phyloP scores from a whole-genome alignment of 805 yeast genomes.

The Candida pini region DNA sequence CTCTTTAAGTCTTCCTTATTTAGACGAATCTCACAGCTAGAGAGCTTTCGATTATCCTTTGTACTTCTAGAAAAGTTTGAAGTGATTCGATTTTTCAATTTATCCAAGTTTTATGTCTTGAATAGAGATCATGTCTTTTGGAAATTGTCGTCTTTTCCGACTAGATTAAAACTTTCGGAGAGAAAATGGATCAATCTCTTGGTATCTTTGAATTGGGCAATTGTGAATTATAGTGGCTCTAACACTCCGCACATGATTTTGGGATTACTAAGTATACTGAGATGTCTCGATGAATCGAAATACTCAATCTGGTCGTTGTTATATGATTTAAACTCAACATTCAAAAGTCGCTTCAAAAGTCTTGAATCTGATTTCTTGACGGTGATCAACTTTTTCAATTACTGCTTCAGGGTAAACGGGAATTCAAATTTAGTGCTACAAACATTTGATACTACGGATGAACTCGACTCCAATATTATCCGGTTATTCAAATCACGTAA shows the following conservation, averaged over 20 bases:
- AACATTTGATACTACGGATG: no score
- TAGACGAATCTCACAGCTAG: background rate
- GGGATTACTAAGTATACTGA: slow-evolving; percentile 6
- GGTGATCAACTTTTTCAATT: slow-evolving; percentile 13
- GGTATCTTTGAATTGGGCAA: slow-evolving; percentile 7
- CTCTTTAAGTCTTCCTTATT: slow-evolving; percentile 5
- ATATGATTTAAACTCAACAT: slow-evolving; percentile 11
- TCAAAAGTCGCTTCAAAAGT: slow-evolving; percentile 6
- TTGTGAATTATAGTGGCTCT: slow-evolving; percentile 1
- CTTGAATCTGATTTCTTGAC: slow-evolving; percentile 14
- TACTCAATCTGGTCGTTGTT: slow-evolving; percentile 14
- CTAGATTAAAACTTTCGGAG: slow-evolving; percentile 4
- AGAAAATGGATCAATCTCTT: slow-evolving; percentile 13
- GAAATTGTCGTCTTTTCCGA: slow-evolving; percentile 1
- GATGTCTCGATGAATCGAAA: slow-evolving; percentile 5
- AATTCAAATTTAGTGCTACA: no score
- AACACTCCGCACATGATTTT: slow-evolving; percentile 7
- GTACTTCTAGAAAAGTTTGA: slow-evolving; percentile 9
- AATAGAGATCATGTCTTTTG: slow-evolving; percentile 8
- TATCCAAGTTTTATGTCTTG: slow-evolving; percentile 4
- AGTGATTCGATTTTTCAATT: slow-evolving; percentile 4
- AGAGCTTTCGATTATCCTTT: slow-evolving; percentile 4
- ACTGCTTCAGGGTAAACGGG: slow-evolving; percentile 3
- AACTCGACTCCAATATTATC: no score
- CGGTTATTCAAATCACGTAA: slow-evolving; percentile 7